Evolutionary conservation across 768 basidiomycete species (phyloP).

Genomic region (Atractiella rhizophila): DNA sequence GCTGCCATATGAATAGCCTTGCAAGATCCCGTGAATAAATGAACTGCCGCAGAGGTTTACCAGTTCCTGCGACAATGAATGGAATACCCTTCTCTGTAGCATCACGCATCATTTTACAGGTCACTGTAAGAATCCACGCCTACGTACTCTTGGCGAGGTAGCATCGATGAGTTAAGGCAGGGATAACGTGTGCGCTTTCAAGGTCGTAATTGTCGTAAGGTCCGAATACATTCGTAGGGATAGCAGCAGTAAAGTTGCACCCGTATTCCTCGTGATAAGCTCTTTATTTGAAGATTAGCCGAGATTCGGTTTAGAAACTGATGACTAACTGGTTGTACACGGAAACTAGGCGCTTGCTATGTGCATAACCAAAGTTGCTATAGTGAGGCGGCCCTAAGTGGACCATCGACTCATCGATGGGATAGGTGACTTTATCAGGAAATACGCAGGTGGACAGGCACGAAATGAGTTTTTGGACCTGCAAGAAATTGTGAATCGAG

Average conservation of each 20-base stretch:
- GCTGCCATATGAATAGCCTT: constrained; percentile 40
- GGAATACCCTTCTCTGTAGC: constrained; percentile 46
- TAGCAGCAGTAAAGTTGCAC: constrained; percentile 81
- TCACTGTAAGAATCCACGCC: background rate
- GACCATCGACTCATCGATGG: constrained; percentile 74
- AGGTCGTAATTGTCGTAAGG: constrained; percentile 83
- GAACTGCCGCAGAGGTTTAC: constrained; percentile 84
- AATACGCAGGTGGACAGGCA: constrained; percentile 94
- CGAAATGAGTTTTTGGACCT: constrained; percentile 55
- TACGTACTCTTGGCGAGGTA: constrained; percentile 59
- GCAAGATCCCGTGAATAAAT: constrained; percentile 92
- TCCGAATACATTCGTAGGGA: constrained; percentile 93
- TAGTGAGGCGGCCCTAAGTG: constrained; percentile 77
- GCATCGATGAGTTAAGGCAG: constrained; percentile 77
- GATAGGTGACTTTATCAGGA: constrained; percentile 81
- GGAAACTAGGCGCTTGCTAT: constrained; percentile 87
- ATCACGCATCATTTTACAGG: background rate
- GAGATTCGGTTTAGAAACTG: background rate
- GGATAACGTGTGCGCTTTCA: constrained; percentile 79
- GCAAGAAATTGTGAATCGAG: background rate
- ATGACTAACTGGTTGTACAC: constrained; percentile 57
- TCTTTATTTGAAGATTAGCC: constrained; percentile 23
- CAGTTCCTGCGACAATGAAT: constrained; percentile 68
- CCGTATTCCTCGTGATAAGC: constrained; percentile 92
- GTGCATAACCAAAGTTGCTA: constrained; percentile 89